phyloP scores from a whole-genome alignment of 352 stramenopile species.

The Phytopythium chamaehyphon region DNA sequence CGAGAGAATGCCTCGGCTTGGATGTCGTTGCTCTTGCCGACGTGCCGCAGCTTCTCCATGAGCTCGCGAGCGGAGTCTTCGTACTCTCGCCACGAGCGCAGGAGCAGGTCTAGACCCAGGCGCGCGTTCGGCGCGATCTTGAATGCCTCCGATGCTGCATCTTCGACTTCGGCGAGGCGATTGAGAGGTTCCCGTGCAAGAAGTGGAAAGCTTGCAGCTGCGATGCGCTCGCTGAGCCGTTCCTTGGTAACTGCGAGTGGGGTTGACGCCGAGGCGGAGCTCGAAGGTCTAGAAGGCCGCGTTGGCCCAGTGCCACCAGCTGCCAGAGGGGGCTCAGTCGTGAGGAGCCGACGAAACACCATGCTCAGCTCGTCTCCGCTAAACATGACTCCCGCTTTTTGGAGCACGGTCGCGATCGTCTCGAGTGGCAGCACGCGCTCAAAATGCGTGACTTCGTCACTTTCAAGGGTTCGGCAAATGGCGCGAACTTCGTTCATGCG shows the following conservation, averaged over 20 bases:
- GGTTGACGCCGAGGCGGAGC: neutral
- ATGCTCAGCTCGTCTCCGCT: conserved; percentile 58
- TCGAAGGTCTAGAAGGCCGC: neutral
- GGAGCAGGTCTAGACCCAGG: conserved; percentile 52
- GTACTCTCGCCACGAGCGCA: conserved; percentile 57
- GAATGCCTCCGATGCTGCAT: conserved; percentile 29
- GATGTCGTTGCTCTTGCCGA: conserved; percentile 65
- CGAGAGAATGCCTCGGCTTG: conserved; percentile 40
- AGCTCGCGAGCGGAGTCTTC: conserved; percentile 32
- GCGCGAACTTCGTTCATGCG: conserved; percentile 67
- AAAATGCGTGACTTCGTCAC: conserved; percentile 49
- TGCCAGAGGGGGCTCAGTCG: conserved; percentile 31
- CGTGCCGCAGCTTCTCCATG: conserved; percentile 51
- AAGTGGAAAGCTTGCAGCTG: conserved; percentile 53
- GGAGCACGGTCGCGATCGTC: conserved; percentile 37
- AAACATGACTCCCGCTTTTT: conserved; percentile 41
- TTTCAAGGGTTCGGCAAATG: conserved; percentile 46
- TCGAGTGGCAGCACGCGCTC: conserved; percentile 51
- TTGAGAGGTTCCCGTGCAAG: conserved; percentile 40
- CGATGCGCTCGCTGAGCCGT: conserved; percentile 58
- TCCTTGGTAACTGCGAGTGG: conserved; percentile 11
- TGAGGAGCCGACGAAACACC: conserved; percentile 54
- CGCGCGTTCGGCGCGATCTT: conserved; percentile 26
- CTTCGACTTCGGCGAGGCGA: conserved; percentile 36
- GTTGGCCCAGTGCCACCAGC: neutral